Evolutionary conservation across 352 stramenopile species (phyloP).

Genomic region (Phytophthora ohioensis): DNA sequence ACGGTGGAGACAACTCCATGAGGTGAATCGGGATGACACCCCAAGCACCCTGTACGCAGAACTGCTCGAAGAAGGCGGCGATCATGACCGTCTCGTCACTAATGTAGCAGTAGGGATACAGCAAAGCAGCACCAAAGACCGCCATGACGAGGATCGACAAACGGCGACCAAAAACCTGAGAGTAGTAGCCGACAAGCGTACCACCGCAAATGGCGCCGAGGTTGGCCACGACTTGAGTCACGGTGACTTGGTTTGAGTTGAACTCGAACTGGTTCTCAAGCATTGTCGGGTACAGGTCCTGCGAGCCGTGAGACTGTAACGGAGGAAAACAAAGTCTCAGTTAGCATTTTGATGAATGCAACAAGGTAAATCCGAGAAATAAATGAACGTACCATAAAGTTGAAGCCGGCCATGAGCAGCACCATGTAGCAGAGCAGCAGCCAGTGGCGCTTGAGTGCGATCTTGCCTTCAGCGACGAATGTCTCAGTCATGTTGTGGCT

Average conservation of each 20-base stretch:
- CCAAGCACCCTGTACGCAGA: slow-evolving; percentile 61
- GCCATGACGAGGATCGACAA: slow-evolving; percentile 52
- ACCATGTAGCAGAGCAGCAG: slow-evolving; percentile 55
- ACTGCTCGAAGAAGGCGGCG: slow-evolving; percentile 52
- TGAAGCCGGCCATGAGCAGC: slow-evolving; percentile 57
- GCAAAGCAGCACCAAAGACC: slow-evolving; percentile 39
- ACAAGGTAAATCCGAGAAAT: background rate
- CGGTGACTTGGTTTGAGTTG: slow-evolving; percentile 53
- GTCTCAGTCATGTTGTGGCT: slow-evolving; percentile 42
- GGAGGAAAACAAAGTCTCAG: slow-evolving; percentile 1
- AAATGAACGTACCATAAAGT: slow-evolving; percentile 49
- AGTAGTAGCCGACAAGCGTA: slow-evolving; percentile 66
- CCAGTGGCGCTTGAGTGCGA: slow-evolving; percentile 56
- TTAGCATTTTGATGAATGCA: slow-evolving; percentile 3
- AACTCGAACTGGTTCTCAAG: slow-evolving; percentile 59
- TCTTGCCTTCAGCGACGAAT: slow-evolving; percentile 56
- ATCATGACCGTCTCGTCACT: slow-evolving; percentile 43
- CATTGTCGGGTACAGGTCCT: slow-evolving; percentile 66
- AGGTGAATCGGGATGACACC: slow-evolving; percentile 54
- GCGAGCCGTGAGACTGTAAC: slow-evolving; percentile 51
- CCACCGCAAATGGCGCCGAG: slow-evolving; percentile 57
- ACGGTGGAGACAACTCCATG: slow-evolving; percentile 64
- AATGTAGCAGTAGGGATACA: slow-evolving; percentile 63
- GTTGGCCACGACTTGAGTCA: slow-evolving; percentile 60
- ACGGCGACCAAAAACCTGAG: slow-evolving; percentile 56